Conservation (phyloP, 805 yeast genomes). For the Sugiyamaella boreocaroliniensis region DNA sequence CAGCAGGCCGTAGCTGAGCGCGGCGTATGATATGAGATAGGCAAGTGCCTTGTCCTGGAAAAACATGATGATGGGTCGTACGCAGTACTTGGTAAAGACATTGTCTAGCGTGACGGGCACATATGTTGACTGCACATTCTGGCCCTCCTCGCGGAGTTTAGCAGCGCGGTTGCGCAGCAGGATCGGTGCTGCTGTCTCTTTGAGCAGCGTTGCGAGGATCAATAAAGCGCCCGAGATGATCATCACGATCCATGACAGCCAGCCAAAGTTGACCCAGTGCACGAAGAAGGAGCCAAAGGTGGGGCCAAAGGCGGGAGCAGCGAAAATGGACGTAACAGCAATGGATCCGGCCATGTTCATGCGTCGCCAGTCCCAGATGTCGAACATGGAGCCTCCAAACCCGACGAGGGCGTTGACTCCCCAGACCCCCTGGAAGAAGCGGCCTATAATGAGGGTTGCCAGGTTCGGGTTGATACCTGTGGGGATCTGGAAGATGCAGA, state of each 20-base stretch:
- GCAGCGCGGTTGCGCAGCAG: constrained; percentile 38
- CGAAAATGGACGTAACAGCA: constrained; percentile 37
- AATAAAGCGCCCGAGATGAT: constrained; percentile 28
- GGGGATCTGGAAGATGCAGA: constrained; percentile 36
- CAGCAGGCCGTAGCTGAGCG: constrained; percentile 28
- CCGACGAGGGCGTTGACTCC: constrained; percentile 48
- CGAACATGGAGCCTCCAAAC: constrained; percentile 44
- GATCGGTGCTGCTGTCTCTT: constrained; percentile 26
- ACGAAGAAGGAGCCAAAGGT: constrained; percentile 40
- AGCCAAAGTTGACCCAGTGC: constrained; percentile 42
- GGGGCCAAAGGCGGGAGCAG: constrained; percentile 35
- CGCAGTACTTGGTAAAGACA: constrained; percentile 29
- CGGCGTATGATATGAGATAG: constrained; percentile 26
- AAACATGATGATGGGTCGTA: constrained; percentile 21
- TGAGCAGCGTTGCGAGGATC: constrained; percentile 26
- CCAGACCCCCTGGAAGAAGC: constrained; percentile 44
- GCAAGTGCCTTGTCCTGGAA: constrained; percentile 26
- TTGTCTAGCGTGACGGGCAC: constrained; percentile 31
- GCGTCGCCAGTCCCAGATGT: constrained; percentile 35
- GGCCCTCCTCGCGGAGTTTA: constrained; percentile 36
- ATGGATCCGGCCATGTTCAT: constrained; percentile 41
- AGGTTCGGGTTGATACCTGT: constrained; percentile 40
- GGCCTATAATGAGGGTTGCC: constrained; percentile 38
- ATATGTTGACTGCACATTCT: constrained; percentile 41
- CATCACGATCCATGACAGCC: constrained; percentile 42